A percentile compares a stretch with the other conserved stretches of the same genome.
phyloP scores from a whole-genome alignment of 257 asterid species.

The Galeopsis tetrahit region DNA sequence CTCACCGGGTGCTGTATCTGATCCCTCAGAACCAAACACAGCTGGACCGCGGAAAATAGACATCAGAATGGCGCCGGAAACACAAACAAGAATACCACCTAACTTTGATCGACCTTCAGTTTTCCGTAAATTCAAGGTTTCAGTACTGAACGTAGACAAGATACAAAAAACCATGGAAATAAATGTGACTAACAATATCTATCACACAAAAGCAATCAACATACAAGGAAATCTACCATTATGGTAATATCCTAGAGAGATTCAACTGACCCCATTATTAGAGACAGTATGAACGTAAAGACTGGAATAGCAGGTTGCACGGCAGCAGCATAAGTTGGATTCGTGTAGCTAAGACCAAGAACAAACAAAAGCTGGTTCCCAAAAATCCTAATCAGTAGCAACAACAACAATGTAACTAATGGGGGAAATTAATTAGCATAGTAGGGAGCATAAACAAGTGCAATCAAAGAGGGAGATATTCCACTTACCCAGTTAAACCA shows the following conservation, averaged over 20 bases:
- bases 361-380: constrained; percentile 96
- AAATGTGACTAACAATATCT: constrained; percentile 45
- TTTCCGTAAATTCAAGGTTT: constrained; percentile 69
- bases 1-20: constrained; percentile 58
- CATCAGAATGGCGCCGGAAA: constrained; percentile 89
- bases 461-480: constrained; percentile 21
- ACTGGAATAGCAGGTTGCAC: constrained; percentile 97
- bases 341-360: constrained; percentile 93
- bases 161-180: constrained; percentile 60
- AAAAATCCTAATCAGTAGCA: constrained; percentile 75
- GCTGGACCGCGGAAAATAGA: constrained; percentile 90
- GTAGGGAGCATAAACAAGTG: constrained; percentile 17
- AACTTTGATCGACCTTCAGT: constrained; percentile 88
- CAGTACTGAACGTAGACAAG: constrained; percentile 87
- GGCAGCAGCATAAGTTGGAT: constrained; percentile 96
- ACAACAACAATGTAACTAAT: constrained; percentile 33
- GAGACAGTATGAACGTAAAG: constrained; percentile 86
- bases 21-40: constrained; percentile 65
- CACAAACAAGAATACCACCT: constrained; percentile 88
- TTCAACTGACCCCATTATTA: constrained; percentile 82
- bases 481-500: constrained; percentile 90
- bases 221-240: background rate
- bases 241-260: constrained; percentile 42
- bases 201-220: constrained; percentile 1
- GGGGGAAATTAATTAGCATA: background rate